phyloP scores from a whole-genome alignment of 2,329 filamentous ascomycete species.

The Fusarium acutatum region DNA sequence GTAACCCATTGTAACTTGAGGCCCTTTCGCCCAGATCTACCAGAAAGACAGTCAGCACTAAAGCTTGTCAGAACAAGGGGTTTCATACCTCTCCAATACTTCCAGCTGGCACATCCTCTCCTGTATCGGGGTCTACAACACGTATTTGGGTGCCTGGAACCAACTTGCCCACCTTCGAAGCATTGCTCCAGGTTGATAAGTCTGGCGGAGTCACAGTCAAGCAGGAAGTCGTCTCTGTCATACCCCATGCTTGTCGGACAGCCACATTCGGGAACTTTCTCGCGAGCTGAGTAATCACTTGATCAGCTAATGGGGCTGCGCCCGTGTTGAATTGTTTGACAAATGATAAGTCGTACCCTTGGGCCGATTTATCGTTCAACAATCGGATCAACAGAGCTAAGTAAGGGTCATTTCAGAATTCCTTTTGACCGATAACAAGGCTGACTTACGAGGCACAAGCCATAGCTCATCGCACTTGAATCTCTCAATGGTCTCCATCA shows the following conservation, averaged over 20 bases:
- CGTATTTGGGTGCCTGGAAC: not conserved
- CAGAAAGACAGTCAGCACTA: not conserved
- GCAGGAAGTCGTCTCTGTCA: not conserved
- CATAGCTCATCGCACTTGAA: not conserved
- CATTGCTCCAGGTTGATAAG: not conserved
- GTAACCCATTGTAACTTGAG: not conserved
- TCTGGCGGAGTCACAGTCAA: not conserved
- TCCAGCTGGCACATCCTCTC: not conserved
- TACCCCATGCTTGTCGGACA: not conserved
- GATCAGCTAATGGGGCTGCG: not conserved
- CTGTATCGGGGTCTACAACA: not conserved
- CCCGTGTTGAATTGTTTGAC: not conserved
- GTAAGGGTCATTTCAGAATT: fast-evolving
- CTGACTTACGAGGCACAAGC: not conserved
- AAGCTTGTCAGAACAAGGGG: fast-evolving
- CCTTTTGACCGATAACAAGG: fast-evolving
- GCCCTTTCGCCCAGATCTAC: not conserved
- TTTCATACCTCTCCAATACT: not conserved
- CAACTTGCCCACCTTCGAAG: not conserved
- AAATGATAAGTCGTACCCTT: not conserved
- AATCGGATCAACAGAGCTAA: not conserved
- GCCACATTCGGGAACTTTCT: not conserved
- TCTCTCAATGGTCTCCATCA: not conserved
- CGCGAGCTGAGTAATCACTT: not conserved
- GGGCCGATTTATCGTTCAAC: not conserved